These are phyloP conservation scores for Erodium texanum DNA, from an alignment of 441 rosid species.

Conservation along the genomic window DNA sequence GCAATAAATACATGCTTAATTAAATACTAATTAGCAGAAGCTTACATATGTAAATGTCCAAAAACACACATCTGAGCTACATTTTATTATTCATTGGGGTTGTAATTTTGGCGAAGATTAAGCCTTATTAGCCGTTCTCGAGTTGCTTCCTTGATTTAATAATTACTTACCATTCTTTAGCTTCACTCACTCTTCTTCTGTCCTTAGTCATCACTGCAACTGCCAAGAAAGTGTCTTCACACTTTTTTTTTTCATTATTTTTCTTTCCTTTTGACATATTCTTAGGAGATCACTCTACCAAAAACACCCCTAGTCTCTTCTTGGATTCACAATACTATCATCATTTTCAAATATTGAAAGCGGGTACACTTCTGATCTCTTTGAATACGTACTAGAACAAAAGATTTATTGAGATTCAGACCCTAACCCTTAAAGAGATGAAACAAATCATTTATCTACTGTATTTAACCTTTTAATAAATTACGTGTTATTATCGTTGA, in stretches of 20 bases:
- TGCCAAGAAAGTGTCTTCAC: not conserved
- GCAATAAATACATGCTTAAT: slow-evolving; percentile 1
- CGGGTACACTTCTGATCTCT: not conserved
- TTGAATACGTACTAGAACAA: no score
- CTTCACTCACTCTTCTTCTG: not conserved
- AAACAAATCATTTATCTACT: no score
- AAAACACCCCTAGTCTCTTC: not conserved
- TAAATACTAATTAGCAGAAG: not conserved
- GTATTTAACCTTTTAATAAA: no score
- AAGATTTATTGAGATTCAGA: no score
- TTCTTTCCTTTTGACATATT: not conserved
- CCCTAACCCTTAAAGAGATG: no score
- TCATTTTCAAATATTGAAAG: not conserved
- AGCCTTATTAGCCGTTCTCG: not conserved
- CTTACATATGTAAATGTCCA: not conserved
- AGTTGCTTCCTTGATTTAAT: not conserved
- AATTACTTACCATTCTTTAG: not conserved
- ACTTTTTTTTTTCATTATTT: no score
- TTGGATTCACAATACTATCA: not conserved
- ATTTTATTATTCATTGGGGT: slow-evolving; percentile 3
- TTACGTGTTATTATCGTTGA: no score
- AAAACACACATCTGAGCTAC: not conserved
- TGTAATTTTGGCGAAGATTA: slow-evolving; percentile 2
- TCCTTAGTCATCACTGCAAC: not conserved
- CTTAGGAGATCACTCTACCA: not conserved